These are phyloP conservation scores for Chalciporus sphaerocephalus DNA, from an alignment of 768 basidiomycete genomes.

Conservation along the genomic window DNA sequence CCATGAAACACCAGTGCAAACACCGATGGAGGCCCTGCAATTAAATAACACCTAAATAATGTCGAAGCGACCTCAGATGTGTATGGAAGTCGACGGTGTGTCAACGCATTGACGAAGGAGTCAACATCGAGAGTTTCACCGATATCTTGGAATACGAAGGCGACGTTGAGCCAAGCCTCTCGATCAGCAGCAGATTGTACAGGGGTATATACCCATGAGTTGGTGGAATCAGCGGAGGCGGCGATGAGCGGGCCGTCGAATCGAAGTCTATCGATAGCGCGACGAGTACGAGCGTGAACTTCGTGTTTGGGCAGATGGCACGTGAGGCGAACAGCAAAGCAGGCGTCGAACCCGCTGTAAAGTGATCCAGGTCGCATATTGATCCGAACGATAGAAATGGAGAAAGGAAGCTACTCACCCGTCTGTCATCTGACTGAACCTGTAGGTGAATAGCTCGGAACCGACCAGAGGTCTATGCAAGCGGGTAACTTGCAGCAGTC, in stretches of 20 bases:
- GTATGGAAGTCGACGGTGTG: constrained; percentile 7
- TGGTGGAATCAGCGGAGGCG: too few relatives aligned
- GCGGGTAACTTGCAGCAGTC: too few relatives aligned
- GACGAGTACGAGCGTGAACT: constrained; percentile 1
- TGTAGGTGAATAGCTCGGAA: neutral
- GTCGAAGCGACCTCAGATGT: neutral
- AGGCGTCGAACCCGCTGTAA: constrained; percentile 5
- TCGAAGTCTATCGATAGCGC: constrained; percentile 10
- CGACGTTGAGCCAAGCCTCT: constrained; percentile 7
- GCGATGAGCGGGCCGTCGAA: too few relatives aligned
- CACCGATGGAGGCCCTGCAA: too few relatives aligned
- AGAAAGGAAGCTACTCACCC: too few relatives aligned
- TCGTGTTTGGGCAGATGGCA: constrained; percentile 1
- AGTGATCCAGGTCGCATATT: too few relatives aligned
- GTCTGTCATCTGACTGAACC: too few relatives aligned
- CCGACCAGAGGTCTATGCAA: neutral
- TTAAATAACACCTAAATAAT: neutral
- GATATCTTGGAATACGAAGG: constrained; percentile 5
- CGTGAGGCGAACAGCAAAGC: constrained; percentile 7
- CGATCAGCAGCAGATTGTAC: constrained; percentile 4
- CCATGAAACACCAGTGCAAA: too few relatives aligned
- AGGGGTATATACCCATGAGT: constrained; percentile 6
- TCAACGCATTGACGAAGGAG: constrained; percentile 5
- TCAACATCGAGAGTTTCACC: neutral
- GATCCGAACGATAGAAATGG: too few relatives aligned